These are phyloP conservation scores for Rhodotorula sp. DNA, from an alignment of 1,284 basidiomycete species.

Conservation along the genomic window DNA sequence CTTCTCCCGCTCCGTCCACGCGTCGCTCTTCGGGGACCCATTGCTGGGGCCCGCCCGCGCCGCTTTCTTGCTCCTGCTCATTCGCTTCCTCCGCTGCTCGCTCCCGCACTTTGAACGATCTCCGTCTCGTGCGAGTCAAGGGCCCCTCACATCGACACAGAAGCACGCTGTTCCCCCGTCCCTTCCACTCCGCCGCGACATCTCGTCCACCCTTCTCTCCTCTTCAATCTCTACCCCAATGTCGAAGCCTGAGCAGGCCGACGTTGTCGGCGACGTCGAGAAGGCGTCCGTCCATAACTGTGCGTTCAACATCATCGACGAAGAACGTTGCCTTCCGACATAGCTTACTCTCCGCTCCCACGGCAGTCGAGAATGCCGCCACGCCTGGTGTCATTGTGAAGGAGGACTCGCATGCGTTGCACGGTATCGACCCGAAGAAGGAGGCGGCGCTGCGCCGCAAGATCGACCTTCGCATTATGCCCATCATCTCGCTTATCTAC, in stretches of 20 bases:
- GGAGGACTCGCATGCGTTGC: background rate
- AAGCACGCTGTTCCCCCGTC: background rate
- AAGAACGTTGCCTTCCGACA: background rate
- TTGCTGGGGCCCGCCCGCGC: too few species aligned
- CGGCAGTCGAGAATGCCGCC: background rate
- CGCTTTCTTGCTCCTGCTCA: too few species aligned
- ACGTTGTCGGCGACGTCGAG: background rate
- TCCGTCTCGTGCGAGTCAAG: too few species aligned
- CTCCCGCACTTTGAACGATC: too few species aligned
- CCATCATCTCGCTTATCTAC: constrained; percentile 28
- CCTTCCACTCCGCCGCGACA: background rate
- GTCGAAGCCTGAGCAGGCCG: background rate
- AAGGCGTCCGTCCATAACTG: background rate
- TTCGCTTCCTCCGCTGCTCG: too few species aligned
- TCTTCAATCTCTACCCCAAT: background rate
- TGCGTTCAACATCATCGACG: background rate
- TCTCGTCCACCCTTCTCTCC: background rate
- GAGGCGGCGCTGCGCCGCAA: constrained; percentile 32
- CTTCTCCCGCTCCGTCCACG: too few species aligned
- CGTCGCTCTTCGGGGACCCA: too few species aligned
- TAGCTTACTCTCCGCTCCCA: background rate
- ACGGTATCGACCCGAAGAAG: constrained; percentile 47
- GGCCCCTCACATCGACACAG: background rate
- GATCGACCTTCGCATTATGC: constrained; percentile 44
- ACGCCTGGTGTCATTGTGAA: background rate